Evolutionary conservation across 2,329 filamentous ascomycete genomes (phyloP), one percentile per base, ranked within the genome.

Genomic region (Elsinoe batatas): DNA sequence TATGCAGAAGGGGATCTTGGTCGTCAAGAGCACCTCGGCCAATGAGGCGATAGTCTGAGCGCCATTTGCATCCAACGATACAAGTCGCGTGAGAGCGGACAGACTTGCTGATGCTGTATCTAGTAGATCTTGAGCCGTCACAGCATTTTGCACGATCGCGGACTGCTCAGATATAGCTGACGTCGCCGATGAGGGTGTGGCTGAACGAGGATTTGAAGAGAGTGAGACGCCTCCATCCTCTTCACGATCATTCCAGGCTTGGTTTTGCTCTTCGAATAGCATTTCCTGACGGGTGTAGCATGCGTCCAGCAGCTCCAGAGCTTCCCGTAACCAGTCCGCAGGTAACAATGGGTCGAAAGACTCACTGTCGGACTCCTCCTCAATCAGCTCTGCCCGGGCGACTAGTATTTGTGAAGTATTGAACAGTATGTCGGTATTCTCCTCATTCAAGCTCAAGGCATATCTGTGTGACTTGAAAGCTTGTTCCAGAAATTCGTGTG

Each of bases 321-420:
- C 77, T 69, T 88, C 78, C 62, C 85, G 75, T 17, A 84, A 69
- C 8, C 79, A 70, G 20, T 72, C 71, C 12, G 79, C 68, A 0
- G 79, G 76, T 56, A 79, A 70, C 38, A 68, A 64, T 42, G 74
- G 70, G 18, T 68, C 64, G 40, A 65, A 65, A 18, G 75, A 71
- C 2, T 66, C 67, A 1, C 68, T 65, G 5, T 76, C 74, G 40
- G 75, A 75, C n/a, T 75, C 73, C 50, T 82, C 79, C 0, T 77
- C 72, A 6, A 80, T 65, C 1, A 72, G 72, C 69, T 88, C 85
- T 1, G 81, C 83, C 36, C 88, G 72, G 59, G 78, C 81, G 0
- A 80, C 84, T 36, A 88, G 72, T 3, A 87, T 81, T 67, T 88
- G 85, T 1, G 80, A 82, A 5, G 81, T 83, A 64, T 88, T 89